Evolutionary conservation across 1,284 basidiomycete species (phyloP), one percentile per base, ranked within the genome.

Genomic region (Bothia castanella): DNA sequence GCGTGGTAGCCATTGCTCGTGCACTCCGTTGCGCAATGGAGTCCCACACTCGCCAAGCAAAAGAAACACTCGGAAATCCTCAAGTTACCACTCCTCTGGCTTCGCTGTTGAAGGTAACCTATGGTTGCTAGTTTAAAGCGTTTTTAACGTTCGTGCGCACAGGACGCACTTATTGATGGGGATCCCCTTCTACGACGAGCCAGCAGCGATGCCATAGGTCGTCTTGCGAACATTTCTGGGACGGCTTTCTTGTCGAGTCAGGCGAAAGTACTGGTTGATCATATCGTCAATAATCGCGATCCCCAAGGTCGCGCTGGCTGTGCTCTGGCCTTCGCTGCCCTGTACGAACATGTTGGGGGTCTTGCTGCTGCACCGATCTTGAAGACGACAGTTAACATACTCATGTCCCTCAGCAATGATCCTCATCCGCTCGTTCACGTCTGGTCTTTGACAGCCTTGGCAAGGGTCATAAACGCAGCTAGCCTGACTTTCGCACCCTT

Each of bases 351-450:
- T 60, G 94, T 99, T 31, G 97, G 97, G 14, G 92, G 94, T 32
- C 77, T 99, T 19, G 90, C 91, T 5, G 96, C 94, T 7, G 92
- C 93, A 0, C 93, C 97, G 0, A 78, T 98, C 14, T 79, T 99
- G 52, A 98, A 98, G 72, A 98, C 96, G 0, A 92, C 96, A 0
- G 89, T 97, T 58, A 95, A 97, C 62, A 87, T 99, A 49, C 76
- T 98, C 42, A 93, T 97, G 85, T 97, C 95, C 2, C 80, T 99
- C 27, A 86, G 89, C 62, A 93, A 89, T 54, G 97, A 99, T 67
- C 93, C 97, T 1, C 97, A 99, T 67, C 97, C 97, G 0, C 81
- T 94, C 12, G 97, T 98, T 5, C 95, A 99, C 69, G 97, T 89
- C 66, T 94, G 89, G 80, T 87, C 96, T 2, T 75, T 99, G 51